Evolutionary conservation across 805 yeast species (phyloP).

Genomic region (Pichia occidentalis): DNA sequence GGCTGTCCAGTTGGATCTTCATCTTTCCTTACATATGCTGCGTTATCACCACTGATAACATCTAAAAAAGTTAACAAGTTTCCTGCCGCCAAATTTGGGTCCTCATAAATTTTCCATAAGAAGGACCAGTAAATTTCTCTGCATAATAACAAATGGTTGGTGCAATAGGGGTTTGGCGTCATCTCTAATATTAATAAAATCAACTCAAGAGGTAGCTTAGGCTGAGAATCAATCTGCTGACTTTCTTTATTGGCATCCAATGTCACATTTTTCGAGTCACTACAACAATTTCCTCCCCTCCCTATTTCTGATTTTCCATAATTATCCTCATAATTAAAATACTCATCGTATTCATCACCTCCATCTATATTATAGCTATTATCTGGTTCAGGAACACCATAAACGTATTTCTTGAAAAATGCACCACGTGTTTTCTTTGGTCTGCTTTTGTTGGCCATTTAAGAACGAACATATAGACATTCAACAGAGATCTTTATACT

Average conservation of each 20-base stretch:
- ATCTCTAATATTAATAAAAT: constrained; percentile 33
- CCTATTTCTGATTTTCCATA: constrained; percentile 3
- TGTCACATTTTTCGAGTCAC: background rate
- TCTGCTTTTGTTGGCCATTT: constrained; percentile 81
- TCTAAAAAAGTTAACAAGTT: constrained; percentile 74
- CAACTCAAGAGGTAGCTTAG: constrained; percentile 44
- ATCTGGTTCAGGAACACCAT: no score
- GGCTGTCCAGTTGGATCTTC: background rate
- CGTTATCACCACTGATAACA: constrained; percentile 17
- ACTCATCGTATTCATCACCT: background rate
- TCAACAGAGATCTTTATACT: no score
- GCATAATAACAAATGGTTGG: constrained; percentile 53
- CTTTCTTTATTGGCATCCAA: background rate
- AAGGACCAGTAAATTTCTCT: constrained; percentile 53
- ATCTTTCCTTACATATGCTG: constrained; percentile 11
- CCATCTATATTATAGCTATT: constrained; percentile 11
- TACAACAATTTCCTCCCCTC: constrained; percentile 1
- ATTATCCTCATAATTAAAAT: constrained; percentile 10
- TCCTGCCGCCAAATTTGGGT: constrained; percentile 56
- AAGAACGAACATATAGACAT: background rate
- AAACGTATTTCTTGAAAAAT: constrained; percentile 62
- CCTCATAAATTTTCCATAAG: constrained; percentile 56
- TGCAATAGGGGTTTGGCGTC: constrained; percentile 32
- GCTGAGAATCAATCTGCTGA: constrained; percentile 13
- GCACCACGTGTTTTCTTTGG: constrained; percentile 80